A percentile compares a stretch with the other conserved stretches of the same genome.
Evolutionary conservation across 768 basidiomycete genomes (phyloP).

Genomic region (Lanmaoa rubissima): DNA sequence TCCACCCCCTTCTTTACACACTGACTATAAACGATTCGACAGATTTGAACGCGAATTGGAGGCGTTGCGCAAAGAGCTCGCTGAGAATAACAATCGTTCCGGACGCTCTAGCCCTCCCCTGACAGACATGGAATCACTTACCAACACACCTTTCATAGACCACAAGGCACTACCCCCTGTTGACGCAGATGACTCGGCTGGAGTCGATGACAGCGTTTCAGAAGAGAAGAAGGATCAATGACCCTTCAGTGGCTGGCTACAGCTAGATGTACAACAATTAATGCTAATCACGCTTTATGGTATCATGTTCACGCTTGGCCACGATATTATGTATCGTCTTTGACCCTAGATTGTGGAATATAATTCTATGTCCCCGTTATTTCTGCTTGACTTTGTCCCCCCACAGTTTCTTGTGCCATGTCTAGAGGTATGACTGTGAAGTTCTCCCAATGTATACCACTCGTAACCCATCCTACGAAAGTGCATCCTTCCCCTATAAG

Average conservation of each 20-base stretch:
- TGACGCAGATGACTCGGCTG: conserved; percentile 12
- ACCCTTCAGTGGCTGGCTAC: conserved; percentile 1
- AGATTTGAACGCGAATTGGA: conserved; percentile 95
- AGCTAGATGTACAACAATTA: conserved; percentile 6
- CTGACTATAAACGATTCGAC: conserved; percentile 8
- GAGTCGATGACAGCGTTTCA: conserved; percentile 7
- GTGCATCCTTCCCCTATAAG: conserved; percentile 44
- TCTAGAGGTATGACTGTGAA: conserved; percentile 35
- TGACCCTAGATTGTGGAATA: conserved; percentile 1
- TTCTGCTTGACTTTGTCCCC: background rate
- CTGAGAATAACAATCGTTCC: conserved; percentile 60
- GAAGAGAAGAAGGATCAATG: conserved; percentile 33
- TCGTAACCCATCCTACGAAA: conserved; percentile 64
- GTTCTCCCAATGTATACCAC: conserved; percentile 51
- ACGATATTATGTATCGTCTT: conserved; percentile 8
- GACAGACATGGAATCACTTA: conserved; percentile 41
- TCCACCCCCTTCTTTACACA: background rate
- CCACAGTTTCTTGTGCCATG: background rate
- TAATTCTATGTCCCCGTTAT: background rate
- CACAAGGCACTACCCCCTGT: conserved; percentile 18
- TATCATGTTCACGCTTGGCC: conserved; percentile 9
- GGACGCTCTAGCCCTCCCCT: conserved; percentile 52
- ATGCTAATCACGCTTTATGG: conserved; percentile 6
- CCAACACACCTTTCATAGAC: conserved; percentile 35
- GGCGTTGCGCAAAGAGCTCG: conserved; percentile 85